Percentiles rank a stretch among this genome's conserved stretches.
Conservation (phyloP, 257 asterid species). For the Salvia miltiorrhiza region DNA sequence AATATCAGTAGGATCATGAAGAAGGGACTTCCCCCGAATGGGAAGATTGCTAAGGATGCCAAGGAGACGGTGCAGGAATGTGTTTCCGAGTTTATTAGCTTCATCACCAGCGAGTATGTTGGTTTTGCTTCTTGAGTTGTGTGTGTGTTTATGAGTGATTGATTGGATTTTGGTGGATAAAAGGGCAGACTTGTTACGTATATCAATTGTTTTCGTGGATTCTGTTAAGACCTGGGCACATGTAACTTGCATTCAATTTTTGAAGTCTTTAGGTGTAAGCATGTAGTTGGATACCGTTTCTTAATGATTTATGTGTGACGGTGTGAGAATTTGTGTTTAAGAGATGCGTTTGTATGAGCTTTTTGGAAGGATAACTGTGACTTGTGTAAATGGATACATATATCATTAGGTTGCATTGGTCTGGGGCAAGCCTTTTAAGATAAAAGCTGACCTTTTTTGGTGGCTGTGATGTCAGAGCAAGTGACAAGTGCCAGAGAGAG, state of each 20-base stretch:
- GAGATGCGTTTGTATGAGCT: not conserved
- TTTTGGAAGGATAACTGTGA: not conserved
- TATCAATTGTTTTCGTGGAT: not conserved
- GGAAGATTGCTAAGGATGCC: conserved; percentile 81
- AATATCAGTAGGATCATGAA: conserved; percentile 83
- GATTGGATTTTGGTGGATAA: not conserved
- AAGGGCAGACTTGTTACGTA: not conserved
- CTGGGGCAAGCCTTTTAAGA: not conserved
- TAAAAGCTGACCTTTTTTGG: not conserved
- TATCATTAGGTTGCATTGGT: not conserved
- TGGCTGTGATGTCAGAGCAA: conserved; percentile 60
- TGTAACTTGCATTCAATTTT: not conserved
- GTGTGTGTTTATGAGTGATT: not conserved
- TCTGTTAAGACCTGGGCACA: not conserved
- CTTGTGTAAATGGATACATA: not conserved
- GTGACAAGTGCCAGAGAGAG: conserved; percentile 93
- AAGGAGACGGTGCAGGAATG: conserved; percentile 89
- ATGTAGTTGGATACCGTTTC: not conserved
- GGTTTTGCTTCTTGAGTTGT: not conserved
- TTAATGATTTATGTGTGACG: not conserved
- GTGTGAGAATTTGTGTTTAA: not conserved
- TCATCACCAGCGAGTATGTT: conserved; percentile 81
- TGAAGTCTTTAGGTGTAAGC: not conserved
- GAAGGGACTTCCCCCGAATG: conserved; percentile 74
- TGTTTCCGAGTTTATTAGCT: conserved; percentile 82